Conservation (phyloP, 2,329 filamentous ascomycete species). For the Clarireedia paspali region DNA sequence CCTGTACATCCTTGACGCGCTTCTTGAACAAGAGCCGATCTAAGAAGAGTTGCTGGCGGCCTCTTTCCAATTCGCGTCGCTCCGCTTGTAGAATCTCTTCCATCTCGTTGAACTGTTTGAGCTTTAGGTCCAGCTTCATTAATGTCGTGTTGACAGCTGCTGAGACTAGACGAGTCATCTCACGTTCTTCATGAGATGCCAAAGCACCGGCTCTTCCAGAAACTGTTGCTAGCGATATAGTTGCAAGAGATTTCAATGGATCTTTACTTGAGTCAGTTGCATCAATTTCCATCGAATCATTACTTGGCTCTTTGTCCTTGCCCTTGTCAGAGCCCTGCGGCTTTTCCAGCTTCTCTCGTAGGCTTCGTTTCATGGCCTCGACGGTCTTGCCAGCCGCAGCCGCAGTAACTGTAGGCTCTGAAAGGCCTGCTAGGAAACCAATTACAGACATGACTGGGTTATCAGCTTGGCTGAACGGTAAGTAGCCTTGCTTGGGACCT, state of each 20-base stretch:
- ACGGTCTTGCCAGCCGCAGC: conserved; percentile 85
- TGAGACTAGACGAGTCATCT: conserved; percentile 89
- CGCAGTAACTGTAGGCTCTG: conserved; percentile 82
- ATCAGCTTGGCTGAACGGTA: conserved; percentile 87
- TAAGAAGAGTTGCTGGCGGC: conserved; percentile 86
- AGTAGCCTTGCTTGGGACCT: conserved; percentile 65
- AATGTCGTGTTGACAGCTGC: conserved; percentile 90
- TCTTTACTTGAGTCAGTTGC: conserved; percentile 42
- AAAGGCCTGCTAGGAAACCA: conserved; percentile 83
- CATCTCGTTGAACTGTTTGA: conserved; percentile 95
- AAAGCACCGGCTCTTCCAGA: conserved; percentile 81
- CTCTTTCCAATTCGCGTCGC: conserved; percentile 83
- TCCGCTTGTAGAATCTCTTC: conserved; percentile 88
- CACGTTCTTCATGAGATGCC: conserved; percentile 91
- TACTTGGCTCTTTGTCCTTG: conserved; percentile 42
- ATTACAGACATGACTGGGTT: conserved; percentile 97
- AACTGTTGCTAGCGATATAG: conserved; percentile 76
- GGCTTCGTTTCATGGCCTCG: conserved; percentile 72
- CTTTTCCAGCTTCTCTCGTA: conserved; percentile 71
- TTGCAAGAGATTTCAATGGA: conserved; percentile 50
- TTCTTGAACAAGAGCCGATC: conserved; percentile 87
- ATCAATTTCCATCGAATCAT: conserved; percentile 59
- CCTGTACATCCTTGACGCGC: conserved; percentile 75
- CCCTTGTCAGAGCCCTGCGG: conserved; percentile 47
- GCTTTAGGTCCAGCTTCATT: conserved; percentile 90